These are phyloP conservation scores for Prunus persica DNA, from an alignment of 306 rosid species.

Conservation along the genomic window DNA sequence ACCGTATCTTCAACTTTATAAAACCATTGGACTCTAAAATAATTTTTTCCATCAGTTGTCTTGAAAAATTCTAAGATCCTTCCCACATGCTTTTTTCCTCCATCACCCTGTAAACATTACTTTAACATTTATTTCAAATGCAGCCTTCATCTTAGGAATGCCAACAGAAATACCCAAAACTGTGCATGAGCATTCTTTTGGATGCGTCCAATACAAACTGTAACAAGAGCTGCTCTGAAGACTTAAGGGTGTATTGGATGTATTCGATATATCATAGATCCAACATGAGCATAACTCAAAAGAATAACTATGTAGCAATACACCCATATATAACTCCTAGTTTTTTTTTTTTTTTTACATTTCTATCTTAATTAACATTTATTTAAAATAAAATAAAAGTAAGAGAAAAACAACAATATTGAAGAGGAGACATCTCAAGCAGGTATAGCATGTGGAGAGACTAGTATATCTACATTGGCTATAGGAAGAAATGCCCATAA, in stretches of 20 bases:
- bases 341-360: too few species aligned
- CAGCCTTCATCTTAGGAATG: not conserved
- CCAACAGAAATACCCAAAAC: not conserved
- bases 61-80: slow-evolving; percentile 80
- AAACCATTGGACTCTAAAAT: slow-evolving; percentile 95
- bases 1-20: slow-evolving; percentile 90
- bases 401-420: not conserved
- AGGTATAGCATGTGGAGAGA: not conserved
- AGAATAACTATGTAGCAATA: not conserved
- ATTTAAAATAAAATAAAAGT: not conserved
- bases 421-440: not conserved
- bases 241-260: not conserved
- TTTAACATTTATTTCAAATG: slow-evolving; percentile 27
- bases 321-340: not conserved
- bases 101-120: slow-evolving; percentile 68
- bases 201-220: not conserved
- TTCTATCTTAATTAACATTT: not conserved
- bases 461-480: not conserved
- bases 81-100: slow-evolving; percentile 56
- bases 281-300: not conserved
- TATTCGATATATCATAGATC: not conserved
- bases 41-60: slow-evolving; percentile 57
- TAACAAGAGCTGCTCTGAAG: not conserved
- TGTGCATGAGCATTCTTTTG: not conserved
- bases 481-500: not conserved